Evolutionary conservation across 2,329 filamentous ascomycete genomes (phyloP).

Genomic region (Aspergillus phoenicis): DNA sequence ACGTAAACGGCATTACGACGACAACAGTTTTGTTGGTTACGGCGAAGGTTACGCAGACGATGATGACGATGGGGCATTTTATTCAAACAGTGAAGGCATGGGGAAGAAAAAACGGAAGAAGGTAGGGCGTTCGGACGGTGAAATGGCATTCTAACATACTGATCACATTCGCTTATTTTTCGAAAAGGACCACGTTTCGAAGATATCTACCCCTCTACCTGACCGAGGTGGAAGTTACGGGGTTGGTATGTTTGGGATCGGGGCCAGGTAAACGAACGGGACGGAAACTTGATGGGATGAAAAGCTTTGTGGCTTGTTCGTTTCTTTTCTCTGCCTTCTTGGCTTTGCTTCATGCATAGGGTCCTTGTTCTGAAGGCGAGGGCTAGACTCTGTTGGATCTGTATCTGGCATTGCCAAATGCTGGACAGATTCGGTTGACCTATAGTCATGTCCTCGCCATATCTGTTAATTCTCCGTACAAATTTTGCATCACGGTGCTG

Average conservation of each 20-base stretch:
- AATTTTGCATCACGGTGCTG: conserved; percentile 52
- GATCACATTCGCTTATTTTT: conserved; percentile 9
- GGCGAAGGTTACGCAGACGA: conserved; percentile 55
- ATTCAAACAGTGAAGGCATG: conserved; percentile 47
- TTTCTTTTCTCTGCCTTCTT: conserved; percentile 22
- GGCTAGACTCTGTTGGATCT: conserved; percentile 10
- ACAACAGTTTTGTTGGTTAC: conserved; percentile 55
- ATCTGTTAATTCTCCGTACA: conserved; percentile 36
- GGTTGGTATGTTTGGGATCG: conserved; percentile 50
- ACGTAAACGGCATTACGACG: conserved; percentile 54
- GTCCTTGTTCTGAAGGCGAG: conserved; percentile 24
- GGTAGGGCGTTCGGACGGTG: conserved; percentile 34
- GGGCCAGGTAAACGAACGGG: conserved; percentile 40
- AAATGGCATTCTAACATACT: conserved; percentile 15
- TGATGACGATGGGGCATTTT: conserved; percentile 47
- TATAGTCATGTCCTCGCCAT: conserved; percentile 21
- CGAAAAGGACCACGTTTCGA: conserved; percentile 44
- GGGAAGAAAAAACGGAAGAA: conserved; percentile 54
- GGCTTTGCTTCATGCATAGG: conserved; percentile 25
- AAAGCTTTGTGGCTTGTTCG: conserved; percentile 25
- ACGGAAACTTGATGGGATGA: conserved; percentile 21
- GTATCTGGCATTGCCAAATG: conserved; percentile 8
- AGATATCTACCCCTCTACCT: conserved; percentile 41
- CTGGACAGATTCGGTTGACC: conserved; percentile 15
- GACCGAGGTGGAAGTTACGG: conserved; percentile 47